A percentile compares a stretch with the other conserved stretches of the same genome.
These are phyloP conservation scores for Mimosa pudica DNA, from an alignment of 306 rosid genomes.

Conservation along the genomic window DNA sequence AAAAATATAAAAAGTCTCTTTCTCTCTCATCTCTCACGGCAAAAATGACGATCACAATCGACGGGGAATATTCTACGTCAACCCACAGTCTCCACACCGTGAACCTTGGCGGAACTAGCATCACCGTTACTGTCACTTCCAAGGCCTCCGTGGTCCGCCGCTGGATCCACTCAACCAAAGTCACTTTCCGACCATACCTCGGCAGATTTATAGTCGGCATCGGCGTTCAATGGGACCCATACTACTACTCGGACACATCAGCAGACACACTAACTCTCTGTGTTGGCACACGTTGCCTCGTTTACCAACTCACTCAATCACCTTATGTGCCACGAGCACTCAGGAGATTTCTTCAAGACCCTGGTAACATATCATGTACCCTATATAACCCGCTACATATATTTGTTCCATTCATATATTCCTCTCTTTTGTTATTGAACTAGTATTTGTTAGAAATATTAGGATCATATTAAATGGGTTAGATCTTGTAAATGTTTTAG, in stretches of 20 bases:
- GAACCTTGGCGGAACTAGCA: not conserved
- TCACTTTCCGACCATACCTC: not conserved
- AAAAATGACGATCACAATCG: not conserved
- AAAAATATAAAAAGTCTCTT: not conserved
- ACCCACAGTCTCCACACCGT: not conserved
- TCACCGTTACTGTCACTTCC: constrained; percentile 41
- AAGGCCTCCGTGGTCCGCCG: constrained; percentile 22
- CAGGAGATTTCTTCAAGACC: constrained; percentile 28
- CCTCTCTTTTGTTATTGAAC: too few species aligned
- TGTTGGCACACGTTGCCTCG: constrained; percentile 46
- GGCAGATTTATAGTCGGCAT: constrained; percentile 46
- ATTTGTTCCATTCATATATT: too few species aligned
- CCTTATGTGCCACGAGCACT: not conserved
- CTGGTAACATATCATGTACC: too few species aligned
- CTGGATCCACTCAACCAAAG: constrained; percentile 32
- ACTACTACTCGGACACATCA: not conserved
- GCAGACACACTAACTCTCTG: constrained; percentile 47
- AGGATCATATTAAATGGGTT: too few species aligned
- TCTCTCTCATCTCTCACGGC: too few species aligned
- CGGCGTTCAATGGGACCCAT: constrained; percentile 58
- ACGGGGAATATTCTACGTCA: rapidly evolving
- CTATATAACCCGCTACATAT: too few species aligned
- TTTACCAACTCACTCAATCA: constrained; percentile 35
- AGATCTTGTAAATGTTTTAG: too few species aligned
- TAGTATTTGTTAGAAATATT: too few species aligned